Percentiles rank a stretch among this genome's conserved stretches.
Conservation (phyloP, 257 asterid species). For the Salvia hispanica region DNA sequence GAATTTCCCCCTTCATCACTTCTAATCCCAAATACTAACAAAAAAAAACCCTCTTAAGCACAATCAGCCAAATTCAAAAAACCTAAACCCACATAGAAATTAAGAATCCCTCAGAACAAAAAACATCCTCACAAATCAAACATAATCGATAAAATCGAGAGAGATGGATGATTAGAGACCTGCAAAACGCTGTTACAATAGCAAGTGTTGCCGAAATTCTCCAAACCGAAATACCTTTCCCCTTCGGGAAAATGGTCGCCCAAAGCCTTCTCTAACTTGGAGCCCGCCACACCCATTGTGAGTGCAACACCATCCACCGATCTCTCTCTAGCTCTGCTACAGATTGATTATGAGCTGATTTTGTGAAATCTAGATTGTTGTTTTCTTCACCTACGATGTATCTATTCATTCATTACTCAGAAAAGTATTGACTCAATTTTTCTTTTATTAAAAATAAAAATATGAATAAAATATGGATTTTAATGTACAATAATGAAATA, state of each 20-base stretch:
- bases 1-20: neutral
- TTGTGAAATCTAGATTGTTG: conserved; percentile 13
- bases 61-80: conserved; percentile 5
- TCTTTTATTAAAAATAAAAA: too few relatives aligned
- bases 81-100: conserved; percentile 12
- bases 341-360: conserved; percentile 9
- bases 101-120: neutral
- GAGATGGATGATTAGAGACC: conserved; percentile 31
- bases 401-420: conserved; percentile 2
- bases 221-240: conserved; percentile 71
- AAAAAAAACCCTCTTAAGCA: neutral
- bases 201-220: conserved; percentile 76
- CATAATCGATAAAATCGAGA: neutral
- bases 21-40: conserved; percentile 5
- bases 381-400: conserved; percentile 30
- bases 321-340: neutral
- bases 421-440: neutral
- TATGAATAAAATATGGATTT: too few relatives aligned
- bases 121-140: conserved; percentile 1
- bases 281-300: conserved; percentile 70
- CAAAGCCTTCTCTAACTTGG: conserved; percentile 70
- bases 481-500: too few relatives aligned
- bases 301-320: conserved; percentile 53
- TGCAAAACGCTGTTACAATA: conserved; percentile 73
- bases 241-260: conserved; percentile 83